A percentile compares a stretch with the other conserved stretches of the same genome.
phyloP scores from a whole-genome alignment of 495 filamentous ascomycete genomes.

The Aspergillus panamensis region DNA sequence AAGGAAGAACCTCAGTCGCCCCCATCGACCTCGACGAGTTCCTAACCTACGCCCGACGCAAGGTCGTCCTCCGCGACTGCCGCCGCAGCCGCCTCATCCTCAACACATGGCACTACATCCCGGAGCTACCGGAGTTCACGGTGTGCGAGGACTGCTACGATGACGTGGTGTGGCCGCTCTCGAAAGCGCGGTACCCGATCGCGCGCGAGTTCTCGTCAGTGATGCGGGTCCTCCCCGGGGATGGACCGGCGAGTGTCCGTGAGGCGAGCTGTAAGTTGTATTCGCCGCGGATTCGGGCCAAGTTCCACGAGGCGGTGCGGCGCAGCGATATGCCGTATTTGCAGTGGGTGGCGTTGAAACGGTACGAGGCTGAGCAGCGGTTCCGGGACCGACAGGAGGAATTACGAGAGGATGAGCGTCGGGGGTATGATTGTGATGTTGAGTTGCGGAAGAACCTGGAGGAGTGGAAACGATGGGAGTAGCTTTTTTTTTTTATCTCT shows the following conservation, averaged over 20 bases:
- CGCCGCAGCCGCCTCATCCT: slow-evolving; percentile 46
- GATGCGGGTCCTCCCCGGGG: slow-evolving; percentile 43
- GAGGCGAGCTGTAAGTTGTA: slow-evolving; percentile 69
- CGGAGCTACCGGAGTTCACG: slow-evolving; percentile 59
- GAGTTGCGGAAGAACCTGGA: slow-evolving; percentile 47
- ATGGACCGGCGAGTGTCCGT: slow-evolving; percentile 41
- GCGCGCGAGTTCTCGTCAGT: slow-evolving; percentile 53
- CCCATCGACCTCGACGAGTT: slow-evolving; percentile 49
- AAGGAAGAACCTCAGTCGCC: slow-evolving; percentile 21
- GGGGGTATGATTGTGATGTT: slow-evolving; percentile 44
- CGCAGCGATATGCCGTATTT: slow-evolving; percentile 55
- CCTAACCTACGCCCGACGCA: slow-evolving; percentile 47
- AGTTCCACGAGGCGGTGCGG: slow-evolving; percentile 57
- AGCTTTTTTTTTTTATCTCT: background rate
- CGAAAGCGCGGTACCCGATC: slow-evolving; percentile 47
- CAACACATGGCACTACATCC: slow-evolving; percentile 60
- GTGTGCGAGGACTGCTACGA: slow-evolving; percentile 72
- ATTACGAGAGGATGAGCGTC: slow-evolving; percentile 39
- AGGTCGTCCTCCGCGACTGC: slow-evolving; percentile 53
- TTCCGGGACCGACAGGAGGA: slow-evolving; percentile 44
- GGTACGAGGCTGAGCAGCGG: slow-evolving; percentile 45
- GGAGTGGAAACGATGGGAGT: slow-evolving; percentile 57
- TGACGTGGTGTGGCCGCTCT: slow-evolving; percentile 62
- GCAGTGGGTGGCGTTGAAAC: slow-evolving; percentile 31
- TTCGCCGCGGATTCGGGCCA: slow-evolving; percentile 65